These are phyloP conservation scores for Schizonepeta tenuifolia DNA, from an alignment of 257 asterid species.

Conservation along the genomic window DNA sequence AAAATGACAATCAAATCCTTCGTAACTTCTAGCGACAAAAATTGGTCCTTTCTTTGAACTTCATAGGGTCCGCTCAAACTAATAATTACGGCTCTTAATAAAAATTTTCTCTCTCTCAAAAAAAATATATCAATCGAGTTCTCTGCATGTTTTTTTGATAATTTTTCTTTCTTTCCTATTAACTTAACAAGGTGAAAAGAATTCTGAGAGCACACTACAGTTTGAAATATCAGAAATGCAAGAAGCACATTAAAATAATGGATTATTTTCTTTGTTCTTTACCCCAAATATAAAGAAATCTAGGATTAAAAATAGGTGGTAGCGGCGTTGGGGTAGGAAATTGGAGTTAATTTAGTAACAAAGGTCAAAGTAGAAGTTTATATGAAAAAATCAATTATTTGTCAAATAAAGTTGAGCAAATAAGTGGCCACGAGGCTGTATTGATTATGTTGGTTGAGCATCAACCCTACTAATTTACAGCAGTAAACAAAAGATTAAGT, in stretches of 20 bases:
- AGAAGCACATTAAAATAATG: no score
- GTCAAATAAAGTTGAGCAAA: conserved; percentile 15
- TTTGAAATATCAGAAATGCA: no score
- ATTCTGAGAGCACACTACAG: no score
- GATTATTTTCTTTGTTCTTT: no score
- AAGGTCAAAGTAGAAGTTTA: neutral
- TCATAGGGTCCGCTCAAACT: neutral
- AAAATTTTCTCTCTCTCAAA: no score
- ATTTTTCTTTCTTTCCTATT: neutral
- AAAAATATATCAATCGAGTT: neutral
- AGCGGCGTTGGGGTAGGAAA: neutral
- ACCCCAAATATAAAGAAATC: neutral
- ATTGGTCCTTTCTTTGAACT: neutral
- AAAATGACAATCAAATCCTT: conserved; percentile 37
- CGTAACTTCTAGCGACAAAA: neutral
- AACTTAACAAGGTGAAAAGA: neutral
- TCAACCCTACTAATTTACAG: conserved; percentile 40
- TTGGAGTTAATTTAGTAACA: neutral
- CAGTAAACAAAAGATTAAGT: conserved; percentile 32
- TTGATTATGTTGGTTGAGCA: conserved; percentile 45
- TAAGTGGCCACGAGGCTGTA: conserved; percentile 37
- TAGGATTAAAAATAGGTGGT: neutral
- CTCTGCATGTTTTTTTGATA: neutral
- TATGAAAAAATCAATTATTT: neutral
- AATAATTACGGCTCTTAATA: neutral